Evolutionary conservation across 73 alveolate genomes (phyloP).

Genomic region (Stentor coeruleus): DNA sequence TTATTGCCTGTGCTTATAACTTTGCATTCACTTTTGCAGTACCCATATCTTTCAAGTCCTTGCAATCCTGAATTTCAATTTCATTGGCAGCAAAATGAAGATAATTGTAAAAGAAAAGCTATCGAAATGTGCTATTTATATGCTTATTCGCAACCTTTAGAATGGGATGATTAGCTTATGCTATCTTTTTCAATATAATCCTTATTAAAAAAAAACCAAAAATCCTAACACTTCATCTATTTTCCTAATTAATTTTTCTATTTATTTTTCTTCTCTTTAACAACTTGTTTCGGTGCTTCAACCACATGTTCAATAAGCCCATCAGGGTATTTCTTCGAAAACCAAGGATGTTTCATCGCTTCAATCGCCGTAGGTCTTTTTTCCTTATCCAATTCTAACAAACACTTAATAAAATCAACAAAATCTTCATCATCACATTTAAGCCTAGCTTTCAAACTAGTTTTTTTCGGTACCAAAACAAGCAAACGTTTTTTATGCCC

Average conservation of each 20-base stretch:
- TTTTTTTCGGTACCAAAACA: slow-evolving; percentile 79
- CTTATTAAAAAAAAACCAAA: neutral
- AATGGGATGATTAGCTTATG: no score
- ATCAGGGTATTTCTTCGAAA: slow-evolving; percentile 13
- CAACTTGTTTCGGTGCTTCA: no score
- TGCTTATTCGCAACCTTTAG: no score
- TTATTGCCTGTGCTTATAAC: slow-evolving; percentile 32
- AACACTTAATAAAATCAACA: neutral
- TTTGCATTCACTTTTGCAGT: slow-evolving; percentile 29
- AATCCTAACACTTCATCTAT: neutral
- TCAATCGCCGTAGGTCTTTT: slow-evolving; percentile 17
- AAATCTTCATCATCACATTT: slow-evolving; percentile 62
- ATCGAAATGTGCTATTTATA: no score
- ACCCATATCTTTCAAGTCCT: no score
- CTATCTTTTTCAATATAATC: neutral
- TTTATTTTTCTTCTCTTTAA: neutral
- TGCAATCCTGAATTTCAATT: no score
- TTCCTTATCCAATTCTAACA: slow-evolving; percentile 26
- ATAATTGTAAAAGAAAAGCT: no score
- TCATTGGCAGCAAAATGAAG: no score
- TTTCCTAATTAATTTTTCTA: neutral
- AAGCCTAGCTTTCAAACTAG: slow-evolving; percentile 76
- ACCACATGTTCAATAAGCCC: slow-evolving; percentile 20
- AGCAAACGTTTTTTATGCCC: neutral
- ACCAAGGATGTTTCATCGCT: slow-evolving; percentile 26